These are phyloP conservation scores for Suillus sp. DNA, from an alignment of 768 basidiomycete genomes.

Conservation along the genomic window DNA sequence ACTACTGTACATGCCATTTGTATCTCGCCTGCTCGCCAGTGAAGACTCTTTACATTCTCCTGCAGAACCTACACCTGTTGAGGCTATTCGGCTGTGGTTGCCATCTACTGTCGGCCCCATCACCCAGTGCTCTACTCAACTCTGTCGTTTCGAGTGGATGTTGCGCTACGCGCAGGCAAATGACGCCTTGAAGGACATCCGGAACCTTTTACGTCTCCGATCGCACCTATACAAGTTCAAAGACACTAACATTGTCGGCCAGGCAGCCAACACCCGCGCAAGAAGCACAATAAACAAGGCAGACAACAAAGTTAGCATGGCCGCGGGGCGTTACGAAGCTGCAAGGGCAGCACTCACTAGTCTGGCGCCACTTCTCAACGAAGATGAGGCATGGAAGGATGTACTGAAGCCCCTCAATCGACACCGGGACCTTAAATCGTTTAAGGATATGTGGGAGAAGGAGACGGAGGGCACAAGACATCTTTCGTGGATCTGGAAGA, in stretches of 20 bases:
- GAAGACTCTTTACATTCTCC: not conserved
- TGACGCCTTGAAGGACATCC: conserved; percentile 4
- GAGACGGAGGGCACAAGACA: conserved; percentile 1
- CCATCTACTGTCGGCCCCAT: not conserved
- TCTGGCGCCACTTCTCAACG: not conserved
- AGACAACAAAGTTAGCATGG: not conserved
- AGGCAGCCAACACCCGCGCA: not conserved
- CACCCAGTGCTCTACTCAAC: conserved; percentile 4
- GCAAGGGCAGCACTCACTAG: not conserved
- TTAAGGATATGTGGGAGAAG: not conserved
- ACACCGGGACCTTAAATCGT: not conserved
- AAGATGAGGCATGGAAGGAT: not conserved
- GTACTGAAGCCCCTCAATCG: not conserved
- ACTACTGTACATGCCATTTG: not conserved
- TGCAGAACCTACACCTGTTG: not conserved
- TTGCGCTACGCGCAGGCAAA: conserved; percentile 28
- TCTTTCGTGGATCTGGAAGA: conserved; percentile 1
- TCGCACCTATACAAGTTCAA: conserved; percentile 9
- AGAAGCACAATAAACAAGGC: conserved; percentile 6
- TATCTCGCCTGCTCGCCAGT: not conserved
- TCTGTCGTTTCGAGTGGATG: conserved; percentile 23
- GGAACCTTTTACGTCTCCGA: not conserved
- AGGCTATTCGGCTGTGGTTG: not conserved
- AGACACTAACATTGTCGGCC: conserved; percentile 8
- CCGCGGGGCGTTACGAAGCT: not conserved